Conservation (phyloP, 2,329 filamentous ascomycete genomes). For the Diplodia scrobiculata region DNA sequence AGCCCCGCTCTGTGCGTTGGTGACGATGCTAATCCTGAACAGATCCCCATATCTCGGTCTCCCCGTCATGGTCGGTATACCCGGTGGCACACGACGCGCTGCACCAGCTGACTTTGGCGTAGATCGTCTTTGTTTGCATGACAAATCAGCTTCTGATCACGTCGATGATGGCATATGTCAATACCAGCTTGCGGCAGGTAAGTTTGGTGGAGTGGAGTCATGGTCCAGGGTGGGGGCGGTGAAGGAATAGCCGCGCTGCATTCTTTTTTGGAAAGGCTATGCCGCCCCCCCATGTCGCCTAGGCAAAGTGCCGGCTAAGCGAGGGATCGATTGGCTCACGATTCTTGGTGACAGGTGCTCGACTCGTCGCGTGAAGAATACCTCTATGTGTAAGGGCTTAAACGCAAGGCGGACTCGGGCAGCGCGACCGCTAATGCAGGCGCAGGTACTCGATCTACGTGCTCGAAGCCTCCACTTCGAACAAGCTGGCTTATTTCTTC, state of each 20-base stretch:
- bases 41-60: slow-evolving; percentile 56
- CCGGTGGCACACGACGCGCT: slow-evolving; percentile 20
- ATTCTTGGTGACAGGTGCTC: slow-evolving; percentile 53
- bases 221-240: slow-evolving; percentile 15
- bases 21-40: slow-evolving; percentile 31
- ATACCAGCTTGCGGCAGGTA: slow-evolving; percentile 69
- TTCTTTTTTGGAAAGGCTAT: slow-evolving; percentile 17
- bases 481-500: slow-evolving; percentile 53
- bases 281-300: slow-evolving; percentile 5
- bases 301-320: background rate
- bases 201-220: slow-evolving; percentile 33
- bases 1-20: slow-evolving; percentile 12
- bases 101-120: slow-evolving; percentile 37
- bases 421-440: slow-evolving; percentile 63
- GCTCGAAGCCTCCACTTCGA: slow-evolving; percentile 55
- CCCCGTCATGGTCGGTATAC: slow-evolving; percentile 52
- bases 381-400: slow-evolving; percentile 67
- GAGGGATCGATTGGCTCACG: slow-evolving; percentile 40
- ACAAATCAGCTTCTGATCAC: slow-evolving; percentile 79
- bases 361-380: slow-evolving; percentile 72
- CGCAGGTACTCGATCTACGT: slow-evolving; percentile 57
- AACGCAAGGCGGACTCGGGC: slow-evolving; percentile 33
- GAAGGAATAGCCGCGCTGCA: slow-evolving; percentile 31
- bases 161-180: slow-evolving; percentile 74
- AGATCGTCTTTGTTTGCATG: slow-evolving; percentile 73